Percentiles rank a stretch among this genome's conserved stretches.
phyloP scores from a whole-genome alignment of 2,329 filamentous ascomycete genomes.

The Xylariomycetidae sp. region DNA sequence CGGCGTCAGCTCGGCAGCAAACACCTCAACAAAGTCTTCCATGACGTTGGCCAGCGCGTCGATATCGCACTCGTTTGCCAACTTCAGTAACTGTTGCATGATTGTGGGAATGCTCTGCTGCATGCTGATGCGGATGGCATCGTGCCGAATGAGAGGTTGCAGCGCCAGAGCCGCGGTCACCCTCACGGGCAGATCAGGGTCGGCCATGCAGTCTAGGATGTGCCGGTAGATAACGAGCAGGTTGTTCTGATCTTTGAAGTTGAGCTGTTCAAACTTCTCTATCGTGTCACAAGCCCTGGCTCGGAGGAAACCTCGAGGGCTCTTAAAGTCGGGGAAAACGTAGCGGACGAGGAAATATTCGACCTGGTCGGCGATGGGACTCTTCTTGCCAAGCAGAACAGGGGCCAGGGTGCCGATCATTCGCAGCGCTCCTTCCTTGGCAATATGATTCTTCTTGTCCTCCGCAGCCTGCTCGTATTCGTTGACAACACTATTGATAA shows the following conservation, averaged over 20 bases:
- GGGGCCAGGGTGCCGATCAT: conserved; percentile 96
- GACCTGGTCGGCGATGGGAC: conserved; percentile 93
- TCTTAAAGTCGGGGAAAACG: conserved; percentile 97
- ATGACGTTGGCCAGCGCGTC: conserved; percentile 97
- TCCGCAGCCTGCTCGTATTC: conserved; percentile 82
- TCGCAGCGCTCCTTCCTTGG: conserved; percentile 91
- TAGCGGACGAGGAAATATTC: conserved; percentile 98
- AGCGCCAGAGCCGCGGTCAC: conserved; percentile 91
- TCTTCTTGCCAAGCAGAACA: conserved; percentile 96
- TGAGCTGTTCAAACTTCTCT: conserved; percentile 94
- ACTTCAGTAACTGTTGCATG: conserved; percentile 96
- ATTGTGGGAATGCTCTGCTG: conserved; percentile 97
- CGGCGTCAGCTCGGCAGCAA: conserved; percentile 92
- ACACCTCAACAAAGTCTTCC: conserved; percentile 99
- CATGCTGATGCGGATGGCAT: conserved; percentile 91
- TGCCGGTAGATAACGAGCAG: conserved; percentile 94
- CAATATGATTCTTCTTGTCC: conserved; percentile 85
- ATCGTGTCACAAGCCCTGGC: conserved; percentile 95
- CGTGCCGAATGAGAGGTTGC: conserved; percentile 92
- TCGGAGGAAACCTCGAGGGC: conserved; percentile 83
- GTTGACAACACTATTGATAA: conserved; percentile 92
- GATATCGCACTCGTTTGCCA: conserved; percentile 96
- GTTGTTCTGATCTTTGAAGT: conserved; percentile 96
- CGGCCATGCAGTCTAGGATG: conserved; percentile 95
- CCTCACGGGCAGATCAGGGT: conserved; percentile 85